Conservation (phyloP, 140 eudicot genomes). For the Ambrosia hybrid region DNA sequence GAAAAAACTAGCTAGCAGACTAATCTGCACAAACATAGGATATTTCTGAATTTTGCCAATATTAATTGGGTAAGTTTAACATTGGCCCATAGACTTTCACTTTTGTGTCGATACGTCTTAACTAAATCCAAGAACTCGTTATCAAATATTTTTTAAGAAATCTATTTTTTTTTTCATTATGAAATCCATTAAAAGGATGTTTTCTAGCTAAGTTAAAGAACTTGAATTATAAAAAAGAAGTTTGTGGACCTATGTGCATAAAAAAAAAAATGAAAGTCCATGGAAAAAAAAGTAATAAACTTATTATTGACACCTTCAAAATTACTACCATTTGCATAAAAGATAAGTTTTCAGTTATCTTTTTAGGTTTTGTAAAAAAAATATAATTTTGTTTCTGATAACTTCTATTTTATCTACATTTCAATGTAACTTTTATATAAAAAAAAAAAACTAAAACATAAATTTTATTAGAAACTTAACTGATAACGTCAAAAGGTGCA, state of each 20-base stretch:
- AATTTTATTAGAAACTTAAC: not conserved
- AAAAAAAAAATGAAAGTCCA: too few relatives aligned
- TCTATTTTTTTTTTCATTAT: not conserved
- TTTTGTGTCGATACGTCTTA: not conserved
- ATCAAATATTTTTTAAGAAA: not conserved
- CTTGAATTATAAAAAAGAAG: not conserved
- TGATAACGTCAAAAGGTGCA: not conserved
- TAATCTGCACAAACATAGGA: too few relatives aligned
- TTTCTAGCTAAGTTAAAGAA: not conserved
- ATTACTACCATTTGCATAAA: not conserved
- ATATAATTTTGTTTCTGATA: too few relatives aligned
- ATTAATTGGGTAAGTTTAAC: not conserved
- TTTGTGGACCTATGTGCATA: too few relatives aligned
- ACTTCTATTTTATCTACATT: not conserved
- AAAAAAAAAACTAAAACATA: too few relatives aligned
- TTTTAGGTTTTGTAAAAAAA: not conserved
- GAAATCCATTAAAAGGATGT: not conserved
- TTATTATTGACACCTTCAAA: not conserved
- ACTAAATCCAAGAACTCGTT: not conserved
- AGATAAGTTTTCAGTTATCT: not conserved
- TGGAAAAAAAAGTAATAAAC: not conserved
- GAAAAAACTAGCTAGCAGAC: too few relatives aligned
- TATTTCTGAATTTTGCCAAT: too few relatives aligned
- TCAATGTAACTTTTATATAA: too few relatives aligned
- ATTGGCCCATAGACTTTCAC: not conserved